phyloP scores from a whole-genome alignment of 2,329 filamentous ascomycete genomes.

The Clarireedia hainanense region DNA sequence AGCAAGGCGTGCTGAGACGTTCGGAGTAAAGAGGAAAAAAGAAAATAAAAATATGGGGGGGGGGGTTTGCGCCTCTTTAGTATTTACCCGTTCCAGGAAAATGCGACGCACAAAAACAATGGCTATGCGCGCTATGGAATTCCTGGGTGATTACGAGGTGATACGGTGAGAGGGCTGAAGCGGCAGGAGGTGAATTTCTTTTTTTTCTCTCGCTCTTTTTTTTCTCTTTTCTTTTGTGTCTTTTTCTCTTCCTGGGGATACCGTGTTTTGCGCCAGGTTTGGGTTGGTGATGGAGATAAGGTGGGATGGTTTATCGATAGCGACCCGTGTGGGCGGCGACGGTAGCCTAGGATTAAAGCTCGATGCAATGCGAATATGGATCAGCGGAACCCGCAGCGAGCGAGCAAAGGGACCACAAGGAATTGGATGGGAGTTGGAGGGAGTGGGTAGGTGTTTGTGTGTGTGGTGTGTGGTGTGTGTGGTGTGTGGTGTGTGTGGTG shows the following conservation, averaged over 20 bases:
- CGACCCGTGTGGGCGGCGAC: not conserved
- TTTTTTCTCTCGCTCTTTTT: not conserved
- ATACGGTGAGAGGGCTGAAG: not conserved
- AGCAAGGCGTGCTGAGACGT: constrained; percentile 1
- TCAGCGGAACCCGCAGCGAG: constrained; percentile 2
- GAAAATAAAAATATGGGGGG: not conserved
- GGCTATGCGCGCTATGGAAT: not conserved
- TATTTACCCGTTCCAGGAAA: not conserved
- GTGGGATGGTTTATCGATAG: constrained; percentile 6
- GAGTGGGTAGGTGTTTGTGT: too few species aligned
- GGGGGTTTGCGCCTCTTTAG: constrained; percentile 2
- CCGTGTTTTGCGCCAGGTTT: not conserved
- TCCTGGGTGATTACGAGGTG: not conserved
- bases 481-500: too few species aligned
- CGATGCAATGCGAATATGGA: constrained; percentile 6
- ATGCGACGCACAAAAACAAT: not conserved
- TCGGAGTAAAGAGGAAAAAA: not conserved
- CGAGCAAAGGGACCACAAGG: not conserved
- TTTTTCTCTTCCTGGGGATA: not conserved
- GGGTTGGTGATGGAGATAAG: not conserved
- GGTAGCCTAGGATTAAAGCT: not conserved
- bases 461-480: too few species aligned
- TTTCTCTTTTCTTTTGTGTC: not conserved
- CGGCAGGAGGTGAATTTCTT: not conserved
- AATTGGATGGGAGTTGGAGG: not conserved